Evolutionary conservation across 352 stramenopile genomes (phyloP).

Genomic region (Globisporangium yorkense): DNA sequence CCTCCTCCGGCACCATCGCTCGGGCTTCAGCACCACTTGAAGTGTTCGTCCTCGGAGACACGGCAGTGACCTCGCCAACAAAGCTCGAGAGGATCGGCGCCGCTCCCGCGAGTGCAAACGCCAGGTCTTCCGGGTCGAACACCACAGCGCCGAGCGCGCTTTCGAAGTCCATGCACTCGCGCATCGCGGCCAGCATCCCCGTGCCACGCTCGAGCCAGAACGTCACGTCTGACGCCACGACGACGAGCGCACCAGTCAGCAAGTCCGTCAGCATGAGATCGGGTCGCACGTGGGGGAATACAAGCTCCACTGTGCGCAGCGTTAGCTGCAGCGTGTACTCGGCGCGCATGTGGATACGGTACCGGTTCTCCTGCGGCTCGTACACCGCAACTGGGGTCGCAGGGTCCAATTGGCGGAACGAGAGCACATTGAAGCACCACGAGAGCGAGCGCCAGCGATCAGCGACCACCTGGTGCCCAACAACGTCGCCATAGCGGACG

Average conservation of each 20-base stretch:
- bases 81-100: constrained; percentile 9
- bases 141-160: constrained; percentile 19
- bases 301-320: constrained; percentile 11
- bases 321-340: constrained; percentile 14
- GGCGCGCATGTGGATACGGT: constrained; percentile 5
- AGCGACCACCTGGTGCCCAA: constrained; percentile 7
- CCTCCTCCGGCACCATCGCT: not conserved
- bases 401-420: constrained; percentile 5
- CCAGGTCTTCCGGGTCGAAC: constrained; percentile 17
- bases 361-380: constrained; percentile 9
- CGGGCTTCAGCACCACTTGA: not conserved
- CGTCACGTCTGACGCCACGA: constrained; percentile 9
- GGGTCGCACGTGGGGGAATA: constrained; percentile 9
- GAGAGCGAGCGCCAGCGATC: constrained; percentile 16
- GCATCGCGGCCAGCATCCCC: constrained; percentile 12
- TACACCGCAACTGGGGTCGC: constrained; percentile 1
- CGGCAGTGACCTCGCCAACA: not conserved
- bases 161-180: constrained; percentile 28
- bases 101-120: constrained; percentile 14
- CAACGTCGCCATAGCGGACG: constrained; percentile 5
- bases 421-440: constrained; percentile 14
- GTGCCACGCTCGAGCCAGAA: constrained; percentile 19
- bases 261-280: not conserved
- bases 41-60: not conserved
- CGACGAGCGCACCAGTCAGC: constrained; percentile 8